Conservation (phyloP, 1,284 basidiomycete species). For the Microbotryomycetes sp. region DNA sequence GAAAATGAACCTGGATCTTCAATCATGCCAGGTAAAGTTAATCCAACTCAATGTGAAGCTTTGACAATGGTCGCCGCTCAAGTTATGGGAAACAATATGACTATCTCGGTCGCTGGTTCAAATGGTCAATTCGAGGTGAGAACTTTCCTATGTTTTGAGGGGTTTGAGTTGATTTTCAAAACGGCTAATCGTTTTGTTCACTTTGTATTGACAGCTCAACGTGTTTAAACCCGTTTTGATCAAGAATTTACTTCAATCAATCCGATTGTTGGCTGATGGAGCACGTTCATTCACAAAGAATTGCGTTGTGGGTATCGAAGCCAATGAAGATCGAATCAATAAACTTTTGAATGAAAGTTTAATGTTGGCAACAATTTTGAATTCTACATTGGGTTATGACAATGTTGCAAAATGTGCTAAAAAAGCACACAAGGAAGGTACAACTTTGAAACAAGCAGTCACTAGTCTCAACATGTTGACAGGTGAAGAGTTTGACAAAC, state of each 20-base stretch:
- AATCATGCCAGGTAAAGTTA: slow-evolving; percentile 99
- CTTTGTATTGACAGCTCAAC: slow-evolving; percentile 59
- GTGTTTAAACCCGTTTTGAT: slow-evolving; percentile 99
- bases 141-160: not conserved
- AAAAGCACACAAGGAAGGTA: slow-evolving; percentile 98
- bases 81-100: slow-evolving; percentile 96
- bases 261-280: slow-evolving; percentile 87
- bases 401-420: slow-evolving; percentile 98
- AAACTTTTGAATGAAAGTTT: slow-evolving; percentile 86
- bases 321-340: slow-evolving; percentile 89
- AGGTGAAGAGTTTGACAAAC: slow-evolving; percentile 87
- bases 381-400: slow-evolving; percentile 88
- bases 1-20: slow-evolving; percentile 99
- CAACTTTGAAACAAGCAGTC: slow-evolving; percentile 90
- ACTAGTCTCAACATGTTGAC: slow-evolving; percentile 79
- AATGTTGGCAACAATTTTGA: slow-evolving; percentile 94
- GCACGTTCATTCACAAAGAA: slow-evolving; percentile 91
- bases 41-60: slow-evolving; percentile 99
- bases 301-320: slow-evolving; percentile 92
- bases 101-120: slow-evolving; percentile 85
- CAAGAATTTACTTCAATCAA: slow-evolving; percentile 94
- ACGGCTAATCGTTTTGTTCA: not conserved
- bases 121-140: slow-evolving; percentile 93
- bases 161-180: not conserved
- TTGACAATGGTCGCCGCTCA: slow-evolving; percentile 98